Conservation (phyloP, 768 basidiomycete species). For the Xerocomellus intermedius region DNA sequence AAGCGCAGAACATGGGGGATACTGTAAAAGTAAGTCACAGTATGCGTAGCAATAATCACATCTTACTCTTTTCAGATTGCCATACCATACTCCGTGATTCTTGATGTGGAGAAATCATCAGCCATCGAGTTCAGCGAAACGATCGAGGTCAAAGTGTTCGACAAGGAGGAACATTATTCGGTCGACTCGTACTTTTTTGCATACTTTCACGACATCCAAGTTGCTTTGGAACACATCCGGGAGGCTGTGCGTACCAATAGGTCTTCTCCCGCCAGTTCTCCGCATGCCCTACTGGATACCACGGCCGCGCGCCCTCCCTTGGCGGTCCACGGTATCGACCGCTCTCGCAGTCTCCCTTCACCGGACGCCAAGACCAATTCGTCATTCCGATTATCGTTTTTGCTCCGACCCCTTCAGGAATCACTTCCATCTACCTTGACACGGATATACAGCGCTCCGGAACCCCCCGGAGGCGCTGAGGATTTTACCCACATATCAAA, state of each 20-base stretch:
- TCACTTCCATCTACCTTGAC: constrained; percentile 38
- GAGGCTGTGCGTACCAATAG: constrained; percentile 65
- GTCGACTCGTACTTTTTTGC: constrained; percentile 93
- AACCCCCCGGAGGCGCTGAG: constrained; percentile 43
- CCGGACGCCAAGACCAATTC: constrained; percentile 37
- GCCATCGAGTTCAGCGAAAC: constrained; percentile 97
- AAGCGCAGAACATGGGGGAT: constrained; percentile 94
- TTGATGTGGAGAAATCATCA: constrained; percentile 84
- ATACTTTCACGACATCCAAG: constrained; percentile 82
- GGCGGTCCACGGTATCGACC: constrained; percentile 36
- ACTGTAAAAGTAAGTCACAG: constrained; percentile 72
- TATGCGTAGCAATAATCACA: background rate
- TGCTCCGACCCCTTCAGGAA: constrained; percentile 71
- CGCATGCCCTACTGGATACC: constrained; percentile 52
- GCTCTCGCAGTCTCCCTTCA: constrained; percentile 38
- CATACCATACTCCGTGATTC: constrained; percentile 85
- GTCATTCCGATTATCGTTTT: constrained; percentile 60
- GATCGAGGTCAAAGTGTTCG: constrained; percentile 89
- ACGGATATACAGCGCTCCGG: constrained; percentile 32
- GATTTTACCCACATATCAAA: constrained; percentile 74
- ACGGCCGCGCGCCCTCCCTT: constrained; percentile 43
- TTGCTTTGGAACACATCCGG: constrained; percentile 78
- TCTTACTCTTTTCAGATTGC: constrained; percentile 59
- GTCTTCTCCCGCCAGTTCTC: constrained; percentile 23
- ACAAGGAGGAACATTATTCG: constrained; percentile 72